Evolutionary conservation across 2,329 filamentous ascomycete genomes (phyloP), one percentile per base, ranked within the genome.

Genomic region (Coniochaeta sp.): DNA sequence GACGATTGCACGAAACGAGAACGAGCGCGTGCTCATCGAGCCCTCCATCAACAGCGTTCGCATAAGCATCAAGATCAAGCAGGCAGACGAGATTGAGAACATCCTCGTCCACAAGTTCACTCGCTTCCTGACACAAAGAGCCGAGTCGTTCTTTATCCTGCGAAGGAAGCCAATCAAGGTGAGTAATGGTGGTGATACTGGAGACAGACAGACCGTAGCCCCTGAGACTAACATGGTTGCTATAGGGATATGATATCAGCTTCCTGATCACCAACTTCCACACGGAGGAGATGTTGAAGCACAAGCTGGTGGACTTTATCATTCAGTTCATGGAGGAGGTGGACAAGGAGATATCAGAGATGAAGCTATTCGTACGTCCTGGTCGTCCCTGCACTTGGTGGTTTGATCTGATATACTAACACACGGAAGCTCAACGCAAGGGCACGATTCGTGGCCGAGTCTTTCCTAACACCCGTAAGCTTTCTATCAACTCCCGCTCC

Each of bases 251-350:
- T 69, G 94, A 99, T 63, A 99, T 99, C 61, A 96, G 91, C 7
- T 99, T 99, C 77, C 71, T 99, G 65, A 95, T 99, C 66, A 99
- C 94, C 46, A 99, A 99, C 73, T 95, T 94, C 77, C 94, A 99
- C 65, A 97, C 94, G 4, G 94, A 97, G 71, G 89, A 95, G 68
- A 96, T 99, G 91, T 71, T 97, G 67, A 97, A 97, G 78, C 92
- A 99, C 69, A 97, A 99, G 77, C 79, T 99, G 61, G 95, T 99
- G 30, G 94, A 99, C 69, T 99, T 99, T 65, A 95, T 99, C 61
- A 96, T 99, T 59, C 86, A 97, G 65, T 99, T 99, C 65, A 97
- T 99, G 92, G 92, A 99, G 71, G 94, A 99, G 69, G 95, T 99
- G 4, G 95, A 99, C 71, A 99, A 99, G 78, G 94, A 99, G 71